Base-by-base conservation (phyloP, 1,139 yeast genomes). In the Zygosaccharomyces sapae region DNA sequence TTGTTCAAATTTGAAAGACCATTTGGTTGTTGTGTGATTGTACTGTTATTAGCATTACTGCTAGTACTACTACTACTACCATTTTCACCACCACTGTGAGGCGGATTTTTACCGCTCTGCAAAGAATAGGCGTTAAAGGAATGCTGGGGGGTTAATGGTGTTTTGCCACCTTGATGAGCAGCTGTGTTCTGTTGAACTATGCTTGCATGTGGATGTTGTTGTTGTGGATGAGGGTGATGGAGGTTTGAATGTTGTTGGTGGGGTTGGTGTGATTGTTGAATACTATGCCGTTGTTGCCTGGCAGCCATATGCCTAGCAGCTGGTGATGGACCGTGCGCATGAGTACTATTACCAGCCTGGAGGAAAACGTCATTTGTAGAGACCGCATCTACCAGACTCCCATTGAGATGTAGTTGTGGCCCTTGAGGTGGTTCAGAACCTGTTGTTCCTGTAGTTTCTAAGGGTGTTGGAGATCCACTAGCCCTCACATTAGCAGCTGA, bases 331-430 rank as follows among this genome's bases (percentile, higher is more conserved):
- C 10, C 30, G 5, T 39, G 41, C 4, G 34, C 9, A 27, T 38
- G 24, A n/a, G 27, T 4, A 22, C 10, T 16, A 40, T 43, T 20
- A 27, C 41, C 19, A 16, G 54, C 51, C 43, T 57, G 75, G 57
- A 88, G 70, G 63, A 88, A 88, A 49, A 88, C 96, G 64, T 88
- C 96, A 61, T 86, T 87, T 10, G 96, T 88, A n/a, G 86, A 79
- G 3, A 85, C 92, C 1, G 89, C 83, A 59, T 85, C 92, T 71
- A 78, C 76, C 40, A 79, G 44, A 45, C 59, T 59, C 22, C 59
- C 61, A 45, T 61, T 62, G 6, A 59, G 43, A 45, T 58, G 61
- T 40, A 59, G 36, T 47, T 57, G 62, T n/a, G 55, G 58, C 2
- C 46, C 52, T 31, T 43, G 51, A 22, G 48, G 36, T 30, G 46